These are phyloP conservation scores for Agaricus blazei DNA, from an alignment of 768 basidiomycete species.

Conservation along the genomic window DNA sequence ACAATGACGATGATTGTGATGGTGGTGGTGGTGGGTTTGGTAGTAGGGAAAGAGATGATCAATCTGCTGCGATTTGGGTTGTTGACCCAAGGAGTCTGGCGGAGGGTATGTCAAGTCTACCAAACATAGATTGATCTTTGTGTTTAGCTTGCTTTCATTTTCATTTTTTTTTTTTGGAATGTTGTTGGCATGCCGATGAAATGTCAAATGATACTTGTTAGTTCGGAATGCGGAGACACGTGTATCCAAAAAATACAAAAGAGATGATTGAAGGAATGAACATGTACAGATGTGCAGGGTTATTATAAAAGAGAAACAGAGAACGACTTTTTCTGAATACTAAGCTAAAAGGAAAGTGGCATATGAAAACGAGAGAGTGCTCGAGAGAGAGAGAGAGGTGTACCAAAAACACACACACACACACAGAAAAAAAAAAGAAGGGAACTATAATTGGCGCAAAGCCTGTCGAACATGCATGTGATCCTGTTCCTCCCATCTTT, in stretches of 20 bases:
- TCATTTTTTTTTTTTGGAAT: neutral
- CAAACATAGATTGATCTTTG: neutral
- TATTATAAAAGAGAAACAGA: too few relatives aligned
- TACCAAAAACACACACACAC: neutral
- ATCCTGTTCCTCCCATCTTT: constrained; percentile 7
- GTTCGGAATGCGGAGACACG: neutral
- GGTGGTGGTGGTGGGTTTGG: too few relatives aligned
- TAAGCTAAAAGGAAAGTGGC: too few relatives aligned
- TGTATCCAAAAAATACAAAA: neutral
- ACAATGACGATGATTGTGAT: neutral
- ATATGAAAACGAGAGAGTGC: too few relatives aligned
- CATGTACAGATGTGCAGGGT: neutral
- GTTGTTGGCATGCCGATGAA: neutral
- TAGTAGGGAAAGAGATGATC: constrained; percentile 11
- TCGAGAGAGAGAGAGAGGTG: neutral
- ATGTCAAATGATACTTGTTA: neutral
- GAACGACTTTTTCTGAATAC: too few relatives aligned
- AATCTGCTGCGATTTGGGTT: constrained; percentile 19
- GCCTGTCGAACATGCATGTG: constrained; percentile 2
- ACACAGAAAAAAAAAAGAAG: neutral
- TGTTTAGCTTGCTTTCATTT: too few relatives aligned
- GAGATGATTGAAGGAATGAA: neutral
- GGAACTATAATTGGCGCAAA: constrained; percentile 7
- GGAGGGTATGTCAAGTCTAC: constrained; percentile 39
- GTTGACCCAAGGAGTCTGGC: constrained; percentile 54